Evolutionary conservation across 2,329 filamentous ascomycete genomes (phyloP).

Genomic region (Colletotrichum chrysophilum): DNA sequence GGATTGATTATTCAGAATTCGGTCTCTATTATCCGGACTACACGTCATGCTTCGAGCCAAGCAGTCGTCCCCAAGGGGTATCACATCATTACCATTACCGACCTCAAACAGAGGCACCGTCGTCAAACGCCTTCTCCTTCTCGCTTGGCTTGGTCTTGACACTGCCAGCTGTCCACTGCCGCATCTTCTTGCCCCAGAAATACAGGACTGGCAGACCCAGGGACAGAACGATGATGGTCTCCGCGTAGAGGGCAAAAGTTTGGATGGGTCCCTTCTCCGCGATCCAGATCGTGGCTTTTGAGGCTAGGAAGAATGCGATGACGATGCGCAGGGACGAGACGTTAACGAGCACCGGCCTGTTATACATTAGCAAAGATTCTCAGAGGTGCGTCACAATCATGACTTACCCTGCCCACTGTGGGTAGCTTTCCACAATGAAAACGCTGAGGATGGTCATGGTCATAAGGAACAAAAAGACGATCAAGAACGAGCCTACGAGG

Average conservation of each 20-base stretch:
- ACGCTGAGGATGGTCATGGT: conserved; percentile 33
- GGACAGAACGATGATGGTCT: conserved; percentile 32
- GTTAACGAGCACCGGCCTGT: conserved; percentile 36
- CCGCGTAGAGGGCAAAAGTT: conserved; percentile 34
- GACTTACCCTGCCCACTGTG: conserved; percentile 22
- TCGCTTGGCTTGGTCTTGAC: conserved; percentile 18
- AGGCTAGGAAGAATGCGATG: conserved; percentile 33
- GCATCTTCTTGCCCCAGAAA: conserved; percentile 23
- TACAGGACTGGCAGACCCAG: conserved; percentile 33
- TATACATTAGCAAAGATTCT: neutral
- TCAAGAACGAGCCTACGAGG: conserved; percentile 30
- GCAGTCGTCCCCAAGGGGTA: neutral
- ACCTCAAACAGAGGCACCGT: neutral
- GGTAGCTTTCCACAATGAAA: conserved; percentile 37
- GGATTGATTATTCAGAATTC: neutral
- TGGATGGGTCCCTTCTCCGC: conserved; percentile 28
- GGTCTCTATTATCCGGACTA: neutral
- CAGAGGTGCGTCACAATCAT: rapidly evolving
- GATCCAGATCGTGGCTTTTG: conserved; percentile 31
- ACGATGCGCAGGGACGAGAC: conserved; percentile 35
- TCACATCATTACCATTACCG: neutral
- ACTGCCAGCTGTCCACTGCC: conserved; percentile 32
- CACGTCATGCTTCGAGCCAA: neutral
- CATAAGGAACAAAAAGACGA: conserved; percentile 32
- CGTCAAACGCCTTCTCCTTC: conserved; percentile 7